phyloP scores from a whole-genome alignment of 2,329 filamentous ascomycete species.

The Aspergillus spinulosporus region DNA sequence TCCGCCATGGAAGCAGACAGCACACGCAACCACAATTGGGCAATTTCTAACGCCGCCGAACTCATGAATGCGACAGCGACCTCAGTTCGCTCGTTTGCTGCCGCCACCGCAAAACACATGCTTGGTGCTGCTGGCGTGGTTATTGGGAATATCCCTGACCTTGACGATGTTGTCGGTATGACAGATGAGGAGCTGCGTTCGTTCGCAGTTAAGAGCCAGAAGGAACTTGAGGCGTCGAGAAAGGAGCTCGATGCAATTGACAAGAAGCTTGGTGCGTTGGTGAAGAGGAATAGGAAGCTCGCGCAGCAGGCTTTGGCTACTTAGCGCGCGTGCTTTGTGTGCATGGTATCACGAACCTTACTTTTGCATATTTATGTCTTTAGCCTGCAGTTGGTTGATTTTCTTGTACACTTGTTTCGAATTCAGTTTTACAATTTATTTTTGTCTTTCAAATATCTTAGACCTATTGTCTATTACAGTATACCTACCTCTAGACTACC shows the following conservation, averaged over 20 bases:
- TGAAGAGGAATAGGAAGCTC: conserved; percentile 47
- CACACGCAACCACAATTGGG: conserved; percentile 40
- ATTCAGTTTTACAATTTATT: too few relatives aligned
- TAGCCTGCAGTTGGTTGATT: too few relatives aligned
- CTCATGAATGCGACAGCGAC: conserved; percentile 38
- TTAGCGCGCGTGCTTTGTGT: conserved; percentile 1
- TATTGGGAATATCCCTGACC: conserved; percentile 34
- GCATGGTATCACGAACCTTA: not conserved
- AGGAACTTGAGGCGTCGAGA: conserved; percentile 71
- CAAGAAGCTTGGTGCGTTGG: conserved; percentile 44
- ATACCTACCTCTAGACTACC: not conserved
- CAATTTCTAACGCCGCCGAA: conserved; percentile 38
- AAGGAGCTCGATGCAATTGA: conserved; percentile 60
- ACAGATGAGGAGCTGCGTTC: conserved; percentile 42
- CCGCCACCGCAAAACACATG: conserved; percentile 41
- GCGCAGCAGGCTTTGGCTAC: conserved; percentile 42
- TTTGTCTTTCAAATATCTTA: conserved; percentile 1
- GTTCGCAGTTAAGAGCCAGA: conserved; percentile 46
- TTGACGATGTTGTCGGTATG: conserved; percentile 46
- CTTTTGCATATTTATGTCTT: too few relatives aligned
- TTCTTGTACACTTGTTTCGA: too few relatives aligned
- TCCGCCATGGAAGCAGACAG: conserved; percentile 43
- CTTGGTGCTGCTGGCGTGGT: conserved; percentile 34
- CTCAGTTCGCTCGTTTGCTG: conserved; percentile 38
- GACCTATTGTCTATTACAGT: not conserved